These are phyloP conservation scores for Gnetum montanum DNA, from an alignment of 75 land plant genomes.

Conservation along the genomic window DNA sequence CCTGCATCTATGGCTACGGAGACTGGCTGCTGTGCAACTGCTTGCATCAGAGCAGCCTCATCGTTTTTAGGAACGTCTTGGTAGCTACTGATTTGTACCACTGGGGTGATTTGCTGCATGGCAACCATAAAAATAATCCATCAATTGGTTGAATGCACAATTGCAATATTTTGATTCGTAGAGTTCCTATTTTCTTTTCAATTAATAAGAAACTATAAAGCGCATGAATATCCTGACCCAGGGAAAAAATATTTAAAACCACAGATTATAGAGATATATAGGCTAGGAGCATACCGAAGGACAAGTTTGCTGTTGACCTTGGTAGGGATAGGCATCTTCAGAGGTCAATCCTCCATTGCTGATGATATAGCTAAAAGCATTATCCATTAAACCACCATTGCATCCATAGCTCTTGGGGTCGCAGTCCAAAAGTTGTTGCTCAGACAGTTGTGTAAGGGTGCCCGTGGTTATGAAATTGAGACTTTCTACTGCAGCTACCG, in stretches of 20 bases:
- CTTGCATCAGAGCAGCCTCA: slow-evolving; percentile 35
- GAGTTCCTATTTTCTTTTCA: too few relatives aligned
- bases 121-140: too few relatives aligned
- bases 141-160: too few relatives aligned
- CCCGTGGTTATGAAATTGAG: slow-evolving; percentile 41
- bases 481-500: slow-evolving; percentile 50
- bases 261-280: too few relatives aligned
- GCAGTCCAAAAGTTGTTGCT: slow-evolving; percentile 60
- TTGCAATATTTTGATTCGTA: too few relatives aligned
- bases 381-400: slow-evolving; percentile 62
- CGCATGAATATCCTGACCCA: too few relatives aligned
- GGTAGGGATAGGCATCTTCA: slow-evolving; percentile 54
- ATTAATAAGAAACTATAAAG: too few relatives aligned
- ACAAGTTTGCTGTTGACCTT: too few relatives aligned
- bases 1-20: slow-evolving; percentile 51
- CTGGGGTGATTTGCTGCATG: slow-evolving; percentile 39
- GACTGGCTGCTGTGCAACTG: slow-evolving; percentile 34
- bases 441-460: slow-evolving; percentile 35
- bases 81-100: slow-evolving; percentile 44
- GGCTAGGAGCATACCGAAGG: too few relatives aligned
- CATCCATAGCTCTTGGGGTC: slow-evolving; percentile 45
- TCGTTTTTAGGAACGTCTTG: slow-evolving; percentile 31
- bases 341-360: slow-evolving; percentile 50
- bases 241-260: too few relatives aligned
- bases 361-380: slow-evolving; percentile 50